Percentiles rank a stretch among this genome's conserved stretches.
phyloP scores from a whole-genome alignment of 106 monocot species.

The Dendrobium huoshanense region DNA sequence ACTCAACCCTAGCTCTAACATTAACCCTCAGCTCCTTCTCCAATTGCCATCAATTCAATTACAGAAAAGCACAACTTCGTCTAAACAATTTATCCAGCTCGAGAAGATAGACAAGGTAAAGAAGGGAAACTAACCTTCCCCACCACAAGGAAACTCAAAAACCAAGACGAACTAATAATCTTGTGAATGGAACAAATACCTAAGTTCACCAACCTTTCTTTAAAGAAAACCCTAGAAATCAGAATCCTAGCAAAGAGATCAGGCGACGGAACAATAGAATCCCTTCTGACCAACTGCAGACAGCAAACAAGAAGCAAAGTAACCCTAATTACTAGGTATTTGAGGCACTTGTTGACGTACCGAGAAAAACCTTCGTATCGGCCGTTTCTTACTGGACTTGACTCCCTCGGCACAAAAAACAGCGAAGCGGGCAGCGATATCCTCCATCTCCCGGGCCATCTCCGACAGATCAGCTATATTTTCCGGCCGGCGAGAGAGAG shows the following conservation, averaged over 20 bases:
- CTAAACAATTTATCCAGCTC: not conserved
- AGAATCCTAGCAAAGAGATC: not conserved
- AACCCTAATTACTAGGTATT: constrained; percentile 14
- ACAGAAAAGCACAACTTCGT: not conserved
- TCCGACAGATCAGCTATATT: constrained; percentile 9
- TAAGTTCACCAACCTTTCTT: not conserved
- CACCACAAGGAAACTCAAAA: not conserved
- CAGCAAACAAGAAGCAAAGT: not conserved
- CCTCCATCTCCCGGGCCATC: constrained; percentile 24
- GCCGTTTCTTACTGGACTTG: constrained; percentile 13
- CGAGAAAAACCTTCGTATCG: constrained; percentile 1
- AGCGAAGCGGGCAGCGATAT: not conserved
- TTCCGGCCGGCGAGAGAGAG: not conserved
- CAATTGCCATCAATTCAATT: not conserved
- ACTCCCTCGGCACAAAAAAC: not conserved
- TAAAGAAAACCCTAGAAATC: not conserved
- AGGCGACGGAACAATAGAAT: too few species aligned
- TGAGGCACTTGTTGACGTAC: constrained; percentile 1
- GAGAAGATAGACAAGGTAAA: not conserved
- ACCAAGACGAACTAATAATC: not conserved
- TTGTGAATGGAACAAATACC: not conserved
- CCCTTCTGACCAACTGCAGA: not conserved
- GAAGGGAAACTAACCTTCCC: constrained; percentile 5
- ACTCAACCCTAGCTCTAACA: not conserved
- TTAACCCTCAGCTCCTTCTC: not conserved